Evolutionary conservation across 805 yeast species (phyloP), one percentile per base, ranked within the genome.

Genomic region (Kregervanrija delftensis): DNA sequence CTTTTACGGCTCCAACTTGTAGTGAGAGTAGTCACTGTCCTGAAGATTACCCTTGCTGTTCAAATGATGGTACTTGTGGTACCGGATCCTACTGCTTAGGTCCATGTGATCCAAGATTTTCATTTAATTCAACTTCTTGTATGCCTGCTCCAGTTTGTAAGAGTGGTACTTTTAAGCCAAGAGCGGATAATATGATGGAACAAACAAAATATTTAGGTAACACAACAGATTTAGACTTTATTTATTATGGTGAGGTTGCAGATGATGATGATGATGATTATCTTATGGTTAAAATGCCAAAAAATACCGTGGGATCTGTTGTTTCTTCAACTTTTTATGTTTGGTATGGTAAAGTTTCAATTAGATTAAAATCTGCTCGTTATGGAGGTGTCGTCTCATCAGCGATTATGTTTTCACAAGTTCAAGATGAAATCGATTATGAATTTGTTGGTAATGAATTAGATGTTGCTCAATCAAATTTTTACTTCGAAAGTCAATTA

Each of bases 351-450:
- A 85, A 81, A 60, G 73, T 87, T 31, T 68, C 81, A 31, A 81
- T 83, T 40, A 74, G 69, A 41, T 57, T 88, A 57, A 88, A 83
- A 68, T 70, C 91, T 0, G 84, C 96, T 1, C 86, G 79, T 58
- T 74, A 73, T 34, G 71, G 65, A 9, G 97, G 97, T 72, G 96
- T 89, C 33, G 76, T 89, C 47, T 74, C 95, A 12, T 90, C 96
- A 30, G 78, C 81, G 57, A 87, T 89, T 64, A 63, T 87, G 42
- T 83, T 79, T 64, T 86, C 96, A 8, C 85, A 86, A 60, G 87
- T 83, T 36, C 80, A 86, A 71, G 97, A 89, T 69, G 97, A 90
- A 73, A 75, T 89, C 56, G 97, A 90, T 74, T 81, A 66, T 59
- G 96, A 90, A 69, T 83, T 80, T 54, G 83, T 88, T 50, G 98